Evolutionary conservation across 345 rosid species (phyloP).

Genomic region (Corchorus capsularis): DNA sequence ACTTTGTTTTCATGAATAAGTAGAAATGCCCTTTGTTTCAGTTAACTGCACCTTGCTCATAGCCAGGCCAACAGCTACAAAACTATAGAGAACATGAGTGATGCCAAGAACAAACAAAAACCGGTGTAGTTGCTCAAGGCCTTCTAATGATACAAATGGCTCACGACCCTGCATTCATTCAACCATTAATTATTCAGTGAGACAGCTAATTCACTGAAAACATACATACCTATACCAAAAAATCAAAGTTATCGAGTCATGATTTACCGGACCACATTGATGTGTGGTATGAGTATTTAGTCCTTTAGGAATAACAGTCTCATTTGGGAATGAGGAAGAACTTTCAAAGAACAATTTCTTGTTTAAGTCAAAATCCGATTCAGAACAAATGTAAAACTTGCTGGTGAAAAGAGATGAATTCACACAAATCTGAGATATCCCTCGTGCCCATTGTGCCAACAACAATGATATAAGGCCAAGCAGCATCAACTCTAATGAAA

Average conservation of each 20-base stretch:
- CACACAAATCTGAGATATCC: constrained; percentile 91
- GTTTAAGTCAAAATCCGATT: constrained; percentile 52
- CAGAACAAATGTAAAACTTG: constrained; percentile 77
- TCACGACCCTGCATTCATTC: constrained; percentile 68
- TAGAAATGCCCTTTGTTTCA: neutral
- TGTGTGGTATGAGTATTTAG: constrained; percentile 42
- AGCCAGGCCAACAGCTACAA: constrained; percentile 83
- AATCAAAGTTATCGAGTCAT: neutral
- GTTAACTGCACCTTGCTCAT: constrained; percentile 71
- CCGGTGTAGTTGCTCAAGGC: constrained; percentile 87
- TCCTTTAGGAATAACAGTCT: constrained; percentile 54
- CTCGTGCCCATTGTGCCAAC: constrained; percentile 86
- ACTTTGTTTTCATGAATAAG: neutral
- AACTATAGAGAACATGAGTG: constrained; percentile 89
- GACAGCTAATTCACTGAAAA: constrained; percentile 2
- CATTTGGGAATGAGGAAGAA: constrained; percentile 39
- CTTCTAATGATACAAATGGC: constrained; percentile 85
- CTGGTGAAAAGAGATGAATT: constrained; percentile 86
- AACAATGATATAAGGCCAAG: constrained; percentile 89
- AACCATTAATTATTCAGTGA: neutral
- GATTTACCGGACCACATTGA: constrained; percentile 76
- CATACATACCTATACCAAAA: neutral
- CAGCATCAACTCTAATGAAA: constrained; percentile 84
- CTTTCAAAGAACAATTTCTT: constrained; percentile 43
- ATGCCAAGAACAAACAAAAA: constrained; percentile 88